Evolutionary conservation across 164 flowering plant genomes (phyloP).

Genomic region (Malania oleifera): DNA sequence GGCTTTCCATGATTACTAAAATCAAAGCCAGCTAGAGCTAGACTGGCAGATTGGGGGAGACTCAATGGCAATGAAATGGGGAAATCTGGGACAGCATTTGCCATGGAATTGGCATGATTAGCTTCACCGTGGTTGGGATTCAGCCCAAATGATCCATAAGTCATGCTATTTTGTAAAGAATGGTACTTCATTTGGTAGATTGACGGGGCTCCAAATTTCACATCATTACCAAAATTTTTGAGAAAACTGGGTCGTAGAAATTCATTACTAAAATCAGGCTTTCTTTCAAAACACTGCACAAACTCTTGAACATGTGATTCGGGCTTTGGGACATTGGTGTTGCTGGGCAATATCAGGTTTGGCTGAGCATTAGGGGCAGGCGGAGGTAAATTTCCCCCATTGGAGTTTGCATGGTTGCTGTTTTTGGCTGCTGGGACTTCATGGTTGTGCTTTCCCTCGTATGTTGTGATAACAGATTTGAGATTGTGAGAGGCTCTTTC

Average conservation of each 20-base stretch:
- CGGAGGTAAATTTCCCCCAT: conserved; percentile 18
- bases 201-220: conserved; percentile 38
- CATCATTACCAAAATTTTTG: conserved; percentile 34
- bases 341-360: conserved; percentile 27
- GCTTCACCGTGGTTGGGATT: conserved; percentile 21
- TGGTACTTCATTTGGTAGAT: conserved; percentile 56
- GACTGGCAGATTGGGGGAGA: conserved; percentile 28
- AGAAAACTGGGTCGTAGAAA: conserved; percentile 32
- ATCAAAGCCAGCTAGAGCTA: conserved; percentile 25
- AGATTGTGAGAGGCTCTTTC: conserved; percentile 74
- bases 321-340: conserved; percentile 33
- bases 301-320: conserved; percentile 44
- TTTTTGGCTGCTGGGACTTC: conserved; percentile 81
- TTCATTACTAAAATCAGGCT: conserved; percentile 31
- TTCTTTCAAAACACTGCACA: conserved; percentile 39
- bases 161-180: conserved; percentile 29
- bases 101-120: conserved; percentile 19
- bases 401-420: conserved; percentile 39
- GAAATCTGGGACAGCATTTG: conserved; percentile 31
- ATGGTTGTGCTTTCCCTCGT: conserved; percentile 90
- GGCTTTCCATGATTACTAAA: conserved; percentile 22
- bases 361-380: conserved; percentile 23
- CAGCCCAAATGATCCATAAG: conserved; percentile 37
- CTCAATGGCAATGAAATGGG: conserved; percentile 35
- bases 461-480: conserved; percentile 68